Evolutionary conservation across 306 rosid genomes (phyloP), one percentile per base, ranked within the genome.

Genomic region (Cucurbita argyrosperma): DNA sequence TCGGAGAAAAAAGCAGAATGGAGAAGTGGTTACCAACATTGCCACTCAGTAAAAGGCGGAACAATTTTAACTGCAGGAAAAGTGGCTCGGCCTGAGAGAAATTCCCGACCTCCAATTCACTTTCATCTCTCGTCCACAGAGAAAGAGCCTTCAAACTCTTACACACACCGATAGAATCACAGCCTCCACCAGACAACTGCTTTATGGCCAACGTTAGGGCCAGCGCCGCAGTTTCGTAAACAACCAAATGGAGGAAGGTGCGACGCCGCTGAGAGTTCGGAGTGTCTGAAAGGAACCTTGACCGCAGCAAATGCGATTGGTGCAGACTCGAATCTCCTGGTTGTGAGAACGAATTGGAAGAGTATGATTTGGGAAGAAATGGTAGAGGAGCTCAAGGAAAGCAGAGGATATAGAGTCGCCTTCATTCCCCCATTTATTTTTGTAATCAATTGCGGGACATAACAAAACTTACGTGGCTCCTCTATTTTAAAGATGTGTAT

Each of bases 201-300:
- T 61, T 42, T 77, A 88, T 78, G 74, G 89, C 69, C 85, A 30
- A 30, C 35, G 83, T 93, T 93, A 39, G 98, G 98, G 39, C 98
- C 98, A 21, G 81, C 78, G 45, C 97, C 94, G 71, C 98, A 90
- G 50, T 75, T 85, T 65, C 96, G 91, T 76, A 93, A 76, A 79
- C 96, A 93, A 43, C 89, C 96, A 57, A 58, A 90, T 76, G 70
- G 77, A 80, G 0, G 94, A 88, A 38, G 96, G 93, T 55, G 94
- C 89, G 5, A 93, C 80, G 38, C 79, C 83, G 61, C 77, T 75
- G 76, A 93, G 87, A 51, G 84, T 85, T 72, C 89, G 90, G 8
- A 93, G 88, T 67, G 92, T 86, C 76, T 87, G 88, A 60, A 89
- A 74, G 14, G 98, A 90, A 10, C 97, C 98, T 70, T 90, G 97